Base-by-base conservation (phyloP, 306 rosid genomes). In the Ammopiptanthus mongolicus region DNA sequence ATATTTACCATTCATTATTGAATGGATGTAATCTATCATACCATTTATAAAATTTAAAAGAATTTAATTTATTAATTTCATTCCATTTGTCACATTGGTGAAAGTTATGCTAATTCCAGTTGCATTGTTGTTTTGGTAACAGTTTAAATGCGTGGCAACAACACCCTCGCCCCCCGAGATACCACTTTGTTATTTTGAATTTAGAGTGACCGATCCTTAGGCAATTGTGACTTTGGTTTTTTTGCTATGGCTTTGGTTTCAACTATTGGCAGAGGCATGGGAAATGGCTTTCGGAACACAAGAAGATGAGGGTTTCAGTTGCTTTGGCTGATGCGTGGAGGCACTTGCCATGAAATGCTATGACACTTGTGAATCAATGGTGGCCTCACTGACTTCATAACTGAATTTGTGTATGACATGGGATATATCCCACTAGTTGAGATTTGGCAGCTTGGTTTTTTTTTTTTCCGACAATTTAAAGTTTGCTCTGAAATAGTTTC, bases 161-260 rank as follows among this genome's bases (percentile, higher is more conserved):
- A 84, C 85, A 81, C 86, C 98, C 42, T 91, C 96, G 37, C 91
- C 96, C 42, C 95, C 95, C 0, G 98, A 94, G 84, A 76, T 94
- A 71, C 94, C 95, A 5, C 71, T 77, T 31, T 65, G 65, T 18
- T 91, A 71, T 65, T 90, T 94, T 57, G 91, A 84, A 71, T 87
- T 81, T 77, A 46, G 80, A 53, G 77, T 59, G 62, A 60, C 77
- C 36, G 76, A 57, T 14, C 6, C n/a, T 12, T 84, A 78, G 81
- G 62, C 64, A 60, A 33, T 11, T n/a, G n/a, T 21, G 18, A 52
- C 44, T 61, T 52, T 65, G 42, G 14, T 69, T 65, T 82, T 73
- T 13, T 63, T 65, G 75, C 37, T 50, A 19, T 21, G 48, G 33
- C 44, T 50, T 47, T 71, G 65, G 65, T 42, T 64, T 71, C 68